phyloP scores from a whole-genome alignment of 176 grass and related monocot genomes.

The Carex myosuroides region DNA sequence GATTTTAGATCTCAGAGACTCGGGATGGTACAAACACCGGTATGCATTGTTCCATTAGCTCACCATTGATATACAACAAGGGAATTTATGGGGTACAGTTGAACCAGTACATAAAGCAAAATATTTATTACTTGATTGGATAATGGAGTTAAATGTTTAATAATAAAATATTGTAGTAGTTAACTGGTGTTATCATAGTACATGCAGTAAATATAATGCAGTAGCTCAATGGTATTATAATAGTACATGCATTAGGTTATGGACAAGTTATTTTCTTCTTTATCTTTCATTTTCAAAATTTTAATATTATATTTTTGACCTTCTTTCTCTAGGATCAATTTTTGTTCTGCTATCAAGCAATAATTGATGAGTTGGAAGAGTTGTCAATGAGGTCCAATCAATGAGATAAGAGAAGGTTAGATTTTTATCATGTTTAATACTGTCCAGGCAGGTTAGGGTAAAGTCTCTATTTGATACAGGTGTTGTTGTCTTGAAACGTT shows the following conservation, averaged over 20 bases:
- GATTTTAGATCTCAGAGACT: constrained; percentile 60
- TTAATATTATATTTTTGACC: constrained; percentile 5
- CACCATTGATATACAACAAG: neutral
- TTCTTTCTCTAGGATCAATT: constrained; percentile 66
- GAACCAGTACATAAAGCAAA: neutral
- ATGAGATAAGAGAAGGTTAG: constrained; percentile 15
- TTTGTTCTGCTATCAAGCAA: constrained; percentile 57
- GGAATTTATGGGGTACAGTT: neutral
- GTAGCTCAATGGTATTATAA: too few relatives aligned
- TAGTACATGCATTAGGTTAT: neutral
- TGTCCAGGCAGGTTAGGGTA: neutral
- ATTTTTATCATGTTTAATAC: neutral
- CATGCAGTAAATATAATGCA: neutral
- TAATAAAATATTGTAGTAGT: neutral
- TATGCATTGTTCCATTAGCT: constrained; percentile 19
- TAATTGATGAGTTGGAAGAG: constrained; percentile 53
- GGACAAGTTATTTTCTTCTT: neutral
- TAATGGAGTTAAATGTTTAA: neutral
- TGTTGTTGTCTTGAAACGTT: neutral
- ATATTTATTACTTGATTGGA: neutral
- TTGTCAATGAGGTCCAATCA: constrained; percentile 32
- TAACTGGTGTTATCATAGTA: neutral
- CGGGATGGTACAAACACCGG: constrained; percentile 79
- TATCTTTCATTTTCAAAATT: neutral
- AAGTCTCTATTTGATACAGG: neutral